Percentiles rank a stretch among this genome's conserved stretches.
Evolutionary conservation across 306 rosid genomes (phyloP).

Genomic region (Vachellia collinsii): DNA sequence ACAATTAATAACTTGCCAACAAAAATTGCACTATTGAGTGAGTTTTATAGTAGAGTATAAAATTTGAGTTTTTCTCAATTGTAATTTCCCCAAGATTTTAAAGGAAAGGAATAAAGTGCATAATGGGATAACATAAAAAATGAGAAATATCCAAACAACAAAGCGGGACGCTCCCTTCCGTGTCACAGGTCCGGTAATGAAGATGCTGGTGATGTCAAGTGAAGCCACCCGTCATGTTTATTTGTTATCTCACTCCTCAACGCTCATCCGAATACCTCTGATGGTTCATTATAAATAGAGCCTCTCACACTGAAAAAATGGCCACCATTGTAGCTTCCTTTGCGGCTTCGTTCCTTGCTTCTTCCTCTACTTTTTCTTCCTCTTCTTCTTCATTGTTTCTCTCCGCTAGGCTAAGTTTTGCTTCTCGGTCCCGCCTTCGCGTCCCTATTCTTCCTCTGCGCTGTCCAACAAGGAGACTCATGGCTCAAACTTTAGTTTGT

Average conservation of each 20-base stretch:
- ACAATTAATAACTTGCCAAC: too few relatives aligned
- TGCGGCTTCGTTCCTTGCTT: constrained; percentile 41
- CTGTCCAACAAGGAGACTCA: constrained; percentile 48
- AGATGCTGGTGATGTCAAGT: constrained; percentile 5
- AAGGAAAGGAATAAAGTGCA: too few relatives aligned
- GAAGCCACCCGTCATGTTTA: constrained; percentile 26
- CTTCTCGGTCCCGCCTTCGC: constrained; percentile 38
- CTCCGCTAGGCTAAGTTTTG: constrained; percentile 34
- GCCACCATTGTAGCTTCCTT: constrained; percentile 57
- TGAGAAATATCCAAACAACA: not conserved
- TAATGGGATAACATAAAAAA: too few relatives aligned
- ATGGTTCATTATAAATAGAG: constrained; percentile 53
- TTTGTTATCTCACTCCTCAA: not conserved
- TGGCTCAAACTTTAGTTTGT: constrained; percentile 67
- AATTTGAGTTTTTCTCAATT: too few relatives aligned
- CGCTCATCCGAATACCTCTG: not conserved
- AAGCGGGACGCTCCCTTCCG: not conserved
- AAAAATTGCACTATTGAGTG: too few relatives aligned
- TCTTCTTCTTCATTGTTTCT: constrained; percentile 46
- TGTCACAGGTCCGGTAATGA: not conserved
- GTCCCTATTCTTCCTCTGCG: constrained; percentile 40
- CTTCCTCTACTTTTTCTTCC: constrained; percentile 36
- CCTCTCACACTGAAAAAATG: constrained; percentile 46
- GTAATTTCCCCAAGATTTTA: too few relatives aligned
- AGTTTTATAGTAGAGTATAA: too few relatives aligned